These are phyloP conservation scores for Melastoma malabathricum DNA, from an alignment of 345 rosid species.

Conservation along the genomic window DNA sequence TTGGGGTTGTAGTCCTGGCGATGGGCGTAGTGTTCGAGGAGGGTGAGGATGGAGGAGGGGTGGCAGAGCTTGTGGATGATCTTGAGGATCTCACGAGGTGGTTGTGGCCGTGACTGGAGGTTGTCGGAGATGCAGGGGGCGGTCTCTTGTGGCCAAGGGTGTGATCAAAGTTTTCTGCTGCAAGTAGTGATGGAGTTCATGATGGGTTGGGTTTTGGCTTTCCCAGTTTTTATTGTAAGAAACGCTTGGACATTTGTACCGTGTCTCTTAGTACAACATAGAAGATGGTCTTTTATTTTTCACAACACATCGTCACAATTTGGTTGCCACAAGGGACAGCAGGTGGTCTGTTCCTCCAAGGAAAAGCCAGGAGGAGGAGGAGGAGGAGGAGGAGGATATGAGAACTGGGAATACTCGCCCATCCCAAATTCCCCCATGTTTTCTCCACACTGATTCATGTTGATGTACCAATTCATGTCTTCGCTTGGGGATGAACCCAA, in stretches of 20 bases:
- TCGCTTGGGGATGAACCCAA: conserved; percentile 20
- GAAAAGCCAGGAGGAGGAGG: conserved; percentile 18
- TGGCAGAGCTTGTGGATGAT: conserved; percentile 20
- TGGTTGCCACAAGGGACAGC: conserved; percentile 31
- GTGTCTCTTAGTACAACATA: too few relatives aligned
- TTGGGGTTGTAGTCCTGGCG: conserved; percentile 73
- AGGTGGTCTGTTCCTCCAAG: conserved; percentile 17
- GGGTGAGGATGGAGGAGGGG: conserved; percentile 30
- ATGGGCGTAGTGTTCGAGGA: conserved; percentile 42
- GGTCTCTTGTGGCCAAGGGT: background rate
- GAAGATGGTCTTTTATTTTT: too few relatives aligned
- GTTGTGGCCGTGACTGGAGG: conserved; percentile 7
- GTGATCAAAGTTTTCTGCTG: background rate
- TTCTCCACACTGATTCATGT: conserved; percentile 15
- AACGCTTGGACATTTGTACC: too few relatives aligned
- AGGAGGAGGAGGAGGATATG: too few relatives aligned
- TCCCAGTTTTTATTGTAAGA: too few relatives aligned
- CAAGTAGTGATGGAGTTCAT: conserved; percentile 1
- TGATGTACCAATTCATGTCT: conserved; percentile 36
- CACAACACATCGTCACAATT: conserved; percentile 8
- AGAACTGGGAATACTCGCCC: conserved; percentile 17
- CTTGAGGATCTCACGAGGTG: conserved; percentile 36
- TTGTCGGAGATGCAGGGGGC: background rate
- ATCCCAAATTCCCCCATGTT: conserved; percentile 21
- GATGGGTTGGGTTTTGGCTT: background rate